These are phyloP conservation scores for Yamadazyma akitaensis DNA, from an alignment of 805 yeast species.

Conservation along the genomic window DNA sequence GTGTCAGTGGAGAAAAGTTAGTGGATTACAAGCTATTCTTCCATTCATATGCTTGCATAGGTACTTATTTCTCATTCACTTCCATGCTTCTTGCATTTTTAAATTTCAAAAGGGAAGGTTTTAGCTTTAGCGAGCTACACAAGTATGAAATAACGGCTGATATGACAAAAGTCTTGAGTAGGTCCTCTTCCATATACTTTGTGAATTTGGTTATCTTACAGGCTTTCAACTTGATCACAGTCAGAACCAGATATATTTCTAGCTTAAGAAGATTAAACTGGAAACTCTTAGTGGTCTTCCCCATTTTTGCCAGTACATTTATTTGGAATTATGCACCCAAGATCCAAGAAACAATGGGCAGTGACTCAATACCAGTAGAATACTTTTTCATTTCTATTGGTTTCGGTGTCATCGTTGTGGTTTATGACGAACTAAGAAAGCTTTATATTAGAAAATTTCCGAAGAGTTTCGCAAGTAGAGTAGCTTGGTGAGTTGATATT, in stretches of 20 bases:
- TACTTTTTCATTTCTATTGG: slow-evolving; percentile 46
- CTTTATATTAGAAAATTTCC: slow-evolving; percentile 35
- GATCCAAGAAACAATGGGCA: slow-evolving; percentile 31
- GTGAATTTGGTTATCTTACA: slow-evolving; percentile 47
- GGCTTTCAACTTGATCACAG: slow-evolving; percentile 41
- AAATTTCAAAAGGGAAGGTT: slow-evolving; percentile 33
- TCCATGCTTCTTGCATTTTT: slow-evolving; percentile 40
- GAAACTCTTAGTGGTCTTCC: slow-evolving; percentile 30
- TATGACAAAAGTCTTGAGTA: slow-evolving; percentile 21
- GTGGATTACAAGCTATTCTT: slow-evolving; percentile 36
- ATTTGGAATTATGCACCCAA: slow-evolving; percentile 43
- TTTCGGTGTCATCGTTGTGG: slow-evolving; percentile 38
- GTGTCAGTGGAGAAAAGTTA: slow-evolving; percentile 37
- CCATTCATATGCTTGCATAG: slow-evolving; percentile 44
- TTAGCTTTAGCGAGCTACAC: slow-evolving; percentile 30
- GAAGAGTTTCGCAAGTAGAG: slow-evolving; percentile 30
- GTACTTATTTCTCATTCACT: slow-evolving; percentile 38
- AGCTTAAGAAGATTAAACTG: slow-evolving; percentile 41
- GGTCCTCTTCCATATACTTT: slow-evolving; percentile 45
- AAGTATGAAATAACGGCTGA: slow-evolving; percentile 31
- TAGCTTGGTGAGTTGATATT: slow-evolving; percentile 37
- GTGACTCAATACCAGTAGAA: slow-evolving; percentile 42
- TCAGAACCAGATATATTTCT: slow-evolving; percentile 41
- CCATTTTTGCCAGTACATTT: slow-evolving; percentile 37
- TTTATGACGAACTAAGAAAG: slow-evolving; percentile 44